These are phyloP conservation scores for Heterobasidion parviporum DNA, from an alignment of 1,284 basidiomycete species.

Conservation along the genomic window DNA sequence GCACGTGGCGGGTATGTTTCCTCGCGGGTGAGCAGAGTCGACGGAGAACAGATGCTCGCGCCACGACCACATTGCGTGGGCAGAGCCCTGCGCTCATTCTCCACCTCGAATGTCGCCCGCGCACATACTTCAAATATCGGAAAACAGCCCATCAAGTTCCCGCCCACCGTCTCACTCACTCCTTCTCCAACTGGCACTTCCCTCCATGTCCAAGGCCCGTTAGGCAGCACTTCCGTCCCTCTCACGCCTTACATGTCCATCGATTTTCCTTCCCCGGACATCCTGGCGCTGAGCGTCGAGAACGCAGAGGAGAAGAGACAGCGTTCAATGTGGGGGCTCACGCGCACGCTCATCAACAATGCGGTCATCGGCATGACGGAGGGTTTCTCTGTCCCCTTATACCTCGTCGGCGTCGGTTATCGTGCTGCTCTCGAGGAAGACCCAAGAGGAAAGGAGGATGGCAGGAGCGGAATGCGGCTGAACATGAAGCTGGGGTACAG, in stretches of 20 bases:
- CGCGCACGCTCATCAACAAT: constrained; percentile 83
- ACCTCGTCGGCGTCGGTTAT: constrained; percentile 94
- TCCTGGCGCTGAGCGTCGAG: constrained; percentile 59
- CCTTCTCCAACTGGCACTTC: constrained; percentile 33
- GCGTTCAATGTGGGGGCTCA: constrained; percentile 89
- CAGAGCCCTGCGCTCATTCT: constrained; percentile 32
- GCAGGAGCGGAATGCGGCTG: constrained; percentile 55
- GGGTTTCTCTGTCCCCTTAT: constrained; percentile 78
- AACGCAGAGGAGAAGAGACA: constrained; percentile 70
- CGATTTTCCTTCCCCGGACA: constrained; percentile 39
- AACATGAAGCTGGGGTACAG: constrained; percentile 91
- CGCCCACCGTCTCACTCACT: constrained; percentile 56
- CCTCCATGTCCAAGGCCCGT: constrained; percentile 65
- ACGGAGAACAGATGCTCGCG: too few species aligned
- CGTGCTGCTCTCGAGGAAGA: constrained; percentile 83
- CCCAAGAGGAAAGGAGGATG: constrained; percentile 54
- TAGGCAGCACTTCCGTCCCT: constrained; percentile 64
- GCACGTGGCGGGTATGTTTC: too few species aligned
- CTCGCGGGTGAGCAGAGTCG: too few species aligned
- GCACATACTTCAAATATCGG: constrained; percentile 69
- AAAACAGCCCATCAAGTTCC: constrained; percentile 68
- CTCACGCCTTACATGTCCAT: constrained; percentile 67
- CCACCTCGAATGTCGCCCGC: constrained; percentile 29
- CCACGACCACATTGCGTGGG: too few species aligned
- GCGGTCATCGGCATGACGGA: constrained; percentile 86